Percentiles rank a stretch among this genome's conserved stretches.
These are phyloP conservation scores for Aspergillus jensenii DNA, from an alignment of 2,329 filamentous ascomycete genomes.

Conservation along the genomic window DNA sequence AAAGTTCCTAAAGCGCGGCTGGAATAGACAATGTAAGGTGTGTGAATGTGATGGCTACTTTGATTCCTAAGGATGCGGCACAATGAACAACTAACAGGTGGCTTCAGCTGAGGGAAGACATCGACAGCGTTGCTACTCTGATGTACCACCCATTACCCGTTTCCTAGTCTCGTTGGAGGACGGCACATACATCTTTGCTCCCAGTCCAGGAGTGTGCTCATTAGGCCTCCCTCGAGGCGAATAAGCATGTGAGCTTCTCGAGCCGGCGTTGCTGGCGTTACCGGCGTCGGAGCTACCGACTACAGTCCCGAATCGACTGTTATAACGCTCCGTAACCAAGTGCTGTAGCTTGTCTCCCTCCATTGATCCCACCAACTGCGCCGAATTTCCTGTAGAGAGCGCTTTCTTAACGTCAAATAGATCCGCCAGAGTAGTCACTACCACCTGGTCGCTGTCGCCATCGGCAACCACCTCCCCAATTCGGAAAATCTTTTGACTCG, in stretches of 20 bases:
- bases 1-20: too few relatives aligned
- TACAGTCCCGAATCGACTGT: constrained; percentile 27
- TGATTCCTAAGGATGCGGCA: too few relatives aligned
- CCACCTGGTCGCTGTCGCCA: constrained; percentile 40
- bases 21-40: too few relatives aligned
- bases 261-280: neutral
- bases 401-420: constrained; percentile 44
- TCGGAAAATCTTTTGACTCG: constrained; percentile 34
- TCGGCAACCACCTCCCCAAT: constrained; percentile 41
- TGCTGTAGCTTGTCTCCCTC: constrained; percentile 28
- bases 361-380: constrained; percentile 41
- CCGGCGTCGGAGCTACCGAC: neutral
- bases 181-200: constrained; percentile 20
- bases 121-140: too few relatives aligned
- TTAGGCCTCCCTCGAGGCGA: neutral
- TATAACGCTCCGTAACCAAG: constrained; percentile 29
- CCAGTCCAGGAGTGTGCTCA: constrained; percentile 20
- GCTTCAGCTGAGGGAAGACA: too few relatives aligned
- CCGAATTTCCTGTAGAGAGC: constrained; percentile 33
- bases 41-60: too few relatives aligned
- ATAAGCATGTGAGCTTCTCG: neutral
- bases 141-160: constrained; percentile 9
- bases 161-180: constrained; percentile 32
- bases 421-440: constrained; percentile 44
- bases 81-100: too few relatives aligned